These are phyloP conservation scores for Myriosclerotinia curreyana DNA, from an alignment of 2,329 filamentous ascomycete species.

Conservation along the genomic window DNA sequence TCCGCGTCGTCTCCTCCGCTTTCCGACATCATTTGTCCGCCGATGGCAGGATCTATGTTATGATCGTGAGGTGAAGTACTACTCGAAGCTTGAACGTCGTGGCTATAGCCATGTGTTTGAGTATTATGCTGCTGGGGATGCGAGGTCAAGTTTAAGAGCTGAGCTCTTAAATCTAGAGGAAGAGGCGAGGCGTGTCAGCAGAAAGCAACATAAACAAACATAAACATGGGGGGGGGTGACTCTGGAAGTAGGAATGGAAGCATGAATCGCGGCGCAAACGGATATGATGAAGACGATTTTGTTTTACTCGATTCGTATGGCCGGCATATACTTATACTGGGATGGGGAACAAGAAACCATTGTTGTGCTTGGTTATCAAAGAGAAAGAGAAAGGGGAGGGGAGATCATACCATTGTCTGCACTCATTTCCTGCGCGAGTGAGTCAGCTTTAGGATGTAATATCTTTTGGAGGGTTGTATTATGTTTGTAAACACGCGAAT, in stretches of 20 bases:
- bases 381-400: slow-evolving; percentile 2
- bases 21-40: slow-evolving; percentile 36
- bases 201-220: slow-evolving; percentile 22
- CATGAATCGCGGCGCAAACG: slow-evolving; percentile 1
- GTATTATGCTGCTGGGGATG: slow-evolving; percentile 25
- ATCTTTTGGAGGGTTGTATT: not conserved
- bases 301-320: slow-evolving; percentile 23
- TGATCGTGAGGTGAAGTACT: slow-evolving; percentile 39
- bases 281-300: slow-evolving; percentile 4
- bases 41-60: slow-evolving; percentile 41
- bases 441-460: slow-evolving; percentile 31
- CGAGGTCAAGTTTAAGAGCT: slow-evolving; percentile 37
- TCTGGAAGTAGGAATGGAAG: not conserved
- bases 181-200: slow-evolving; percentile 38
- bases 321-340: slow-evolving; percentile 17
- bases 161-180: slow-evolving; percentile 39
- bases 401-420: slow-evolving; percentile 35
- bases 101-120: slow-evolving; percentile 36
- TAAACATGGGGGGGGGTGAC: slow-evolving; percentile 19
- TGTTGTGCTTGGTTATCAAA: slow-evolving; percentile 16
- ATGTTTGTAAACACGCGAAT: slow-evolving; percentile 5
- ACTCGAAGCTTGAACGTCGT: slow-evolving; percentile 35
- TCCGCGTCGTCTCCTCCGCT: slow-evolving; percentile 42
- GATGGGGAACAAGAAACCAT: slow-evolving; percentile 12
- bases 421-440: slow-evolving; percentile 36